These are phyloP conservation scores for Ophiostoma montium DNA, from an alignment of 2,329 filamentous ascomycete species.

Conservation along the genomic window DNA sequence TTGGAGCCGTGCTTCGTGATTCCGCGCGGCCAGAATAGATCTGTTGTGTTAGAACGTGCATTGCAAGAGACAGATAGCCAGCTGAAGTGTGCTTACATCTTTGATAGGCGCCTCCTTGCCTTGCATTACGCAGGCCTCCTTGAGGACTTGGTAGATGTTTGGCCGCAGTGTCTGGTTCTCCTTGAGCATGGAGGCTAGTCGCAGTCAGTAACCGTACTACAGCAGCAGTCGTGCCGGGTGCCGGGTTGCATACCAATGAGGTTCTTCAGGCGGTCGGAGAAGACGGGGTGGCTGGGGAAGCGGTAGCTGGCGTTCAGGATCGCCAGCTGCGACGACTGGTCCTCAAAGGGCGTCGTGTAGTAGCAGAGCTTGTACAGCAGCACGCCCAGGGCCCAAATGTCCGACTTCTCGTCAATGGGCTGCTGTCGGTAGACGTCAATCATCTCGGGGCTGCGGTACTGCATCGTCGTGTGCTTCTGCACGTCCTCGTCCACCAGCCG, in stretches of 20 bases:
- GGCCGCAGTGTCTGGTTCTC: conserved; percentile 68
- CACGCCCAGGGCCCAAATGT: conserved; percentile 95
- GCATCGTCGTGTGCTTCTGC: conserved; percentile 90
- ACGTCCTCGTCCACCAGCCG: conserved; percentile 92
- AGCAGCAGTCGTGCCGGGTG: too few relatives aligned
- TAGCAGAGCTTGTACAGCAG: conserved; percentile 97
- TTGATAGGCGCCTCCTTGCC: conserved; percentile 74
- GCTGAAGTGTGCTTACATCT: conserved; percentile 43
- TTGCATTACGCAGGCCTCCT: conserved; percentile 79
- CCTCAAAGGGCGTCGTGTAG: conserved; percentile 97
- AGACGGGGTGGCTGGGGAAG: conserved; percentile 75
- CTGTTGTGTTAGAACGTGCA: conserved; percentile 24
- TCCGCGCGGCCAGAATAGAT: conserved; percentile 60
- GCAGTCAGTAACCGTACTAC: too few relatives aligned
- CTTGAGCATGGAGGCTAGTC: conserved; percentile 72
- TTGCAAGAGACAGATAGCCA: too few relatives aligned
- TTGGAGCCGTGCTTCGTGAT: conserved; percentile 33
- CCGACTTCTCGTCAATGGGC: conserved; percentile 95
- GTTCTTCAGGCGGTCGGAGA: conserved; percentile 79
- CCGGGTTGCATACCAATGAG: conserved; percentile 76
- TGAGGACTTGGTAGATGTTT: conserved; percentile 87
- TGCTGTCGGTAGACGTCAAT: conserved; percentile 94
- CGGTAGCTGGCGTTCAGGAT: conserved; percentile 93
- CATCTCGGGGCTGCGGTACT: conserved; percentile 98
- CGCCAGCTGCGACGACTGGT: conserved; percentile 80